Base-by-base conservation (phyloP, 108 stramenopile species). In the Hondaea fermentalgiana region DNA sequence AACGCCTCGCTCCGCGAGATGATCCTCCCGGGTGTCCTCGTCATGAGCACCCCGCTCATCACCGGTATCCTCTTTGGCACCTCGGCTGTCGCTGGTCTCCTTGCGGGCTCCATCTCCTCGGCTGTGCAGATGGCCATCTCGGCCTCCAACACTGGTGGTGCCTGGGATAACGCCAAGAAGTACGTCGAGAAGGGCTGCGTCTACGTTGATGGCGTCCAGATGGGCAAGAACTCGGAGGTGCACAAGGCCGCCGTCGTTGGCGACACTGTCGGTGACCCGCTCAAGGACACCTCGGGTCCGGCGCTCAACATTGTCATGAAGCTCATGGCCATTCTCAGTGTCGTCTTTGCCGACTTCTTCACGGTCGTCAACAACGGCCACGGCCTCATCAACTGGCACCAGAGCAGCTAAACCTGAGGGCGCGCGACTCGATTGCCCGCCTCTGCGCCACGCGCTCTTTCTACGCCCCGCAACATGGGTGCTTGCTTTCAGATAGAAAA, bases 121-220 rank as follows among this genome's bases (percentile, higher is more conserved):
- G 97, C 97, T 45, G 96, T 97, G 94, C 96, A 97, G 97, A 90
- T 98, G 87, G 97, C 97, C 45, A 89, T 96, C n/a, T 96, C 97
- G 93, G 95, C 97, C 96, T 89, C 96, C 87, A 97, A 97, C 92
- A 96, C 96, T n/a, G 98, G 98, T 19, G 98, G 98, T 59, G 98
- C 98, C 29, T 98, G 98, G 98, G 98, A 98, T 90, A 98, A 98
- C 94, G 93, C 97, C 72, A 98, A 98, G 92, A 98, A 98, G 95
- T 97, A 96, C 35, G 90, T 92, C 45, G 93, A 93, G 92, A 95
- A 91, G 72, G 96, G 87, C 87, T 96, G 95, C 6, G 94, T 4
- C 91, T 47, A 57, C 58, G 29, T 95, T 21, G 17, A 60, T 43
- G 44, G 47, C 60, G 25, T 28, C 57, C 87, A 87, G 87, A 25